phyloP scores from a whole-genome alignment of 164 flowering plant genomes.

The Taxillus chinensis region DNA sequence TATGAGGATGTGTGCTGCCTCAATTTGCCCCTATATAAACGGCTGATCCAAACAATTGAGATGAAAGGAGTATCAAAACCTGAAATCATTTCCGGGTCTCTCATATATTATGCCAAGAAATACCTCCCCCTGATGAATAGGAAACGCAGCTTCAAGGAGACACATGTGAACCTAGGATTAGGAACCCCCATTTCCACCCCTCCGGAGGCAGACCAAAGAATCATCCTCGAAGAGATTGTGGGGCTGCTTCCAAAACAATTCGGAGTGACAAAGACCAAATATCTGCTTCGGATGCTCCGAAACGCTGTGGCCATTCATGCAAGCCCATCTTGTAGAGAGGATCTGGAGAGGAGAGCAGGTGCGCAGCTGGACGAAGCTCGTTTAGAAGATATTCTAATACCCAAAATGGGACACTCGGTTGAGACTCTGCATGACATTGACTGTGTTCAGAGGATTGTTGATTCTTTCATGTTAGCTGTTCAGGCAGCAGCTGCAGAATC shows the following conservation, averaged over 20 bases:
- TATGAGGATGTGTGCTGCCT: constrained; percentile 38
- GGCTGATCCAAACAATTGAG: constrained; percentile 28
- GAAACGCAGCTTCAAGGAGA: constrained; percentile 18
- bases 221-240: constrained; percentile 41
- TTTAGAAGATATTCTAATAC: constrained; percentile 43
- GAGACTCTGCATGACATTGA: constrained; percentile 51
- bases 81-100: constrained; percentile 29
- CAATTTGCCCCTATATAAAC: constrained; percentile 27
- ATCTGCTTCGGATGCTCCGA: constrained; percentile 35
- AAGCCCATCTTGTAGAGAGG: constrained; percentile 33
- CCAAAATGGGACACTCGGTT: constrained; percentile 34
- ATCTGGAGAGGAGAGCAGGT: constrained; percentile 36
- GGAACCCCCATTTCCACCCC: constrained; percentile 16
- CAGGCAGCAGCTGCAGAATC: constrained; percentile 10
- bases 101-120: constrained; percentile 32
- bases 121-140: constrained; percentile 31
- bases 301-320: constrained; percentile 37
- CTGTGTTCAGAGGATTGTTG: constrained; percentile 44
- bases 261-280: constrained; percentile 32
- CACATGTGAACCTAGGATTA: not conserved
- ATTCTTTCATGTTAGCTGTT: constrained; percentile 28
- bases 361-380: constrained; percentile 38
- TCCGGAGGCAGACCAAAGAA: constrained; percentile 36
- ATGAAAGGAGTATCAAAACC: constrained; percentile 25
- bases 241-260: constrained; percentile 28